These are phyloP conservation scores for Raddia distichophylla DNA, from an alignment of 176 grass and related monocot genomes.

Conservation along the genomic window DNA sequence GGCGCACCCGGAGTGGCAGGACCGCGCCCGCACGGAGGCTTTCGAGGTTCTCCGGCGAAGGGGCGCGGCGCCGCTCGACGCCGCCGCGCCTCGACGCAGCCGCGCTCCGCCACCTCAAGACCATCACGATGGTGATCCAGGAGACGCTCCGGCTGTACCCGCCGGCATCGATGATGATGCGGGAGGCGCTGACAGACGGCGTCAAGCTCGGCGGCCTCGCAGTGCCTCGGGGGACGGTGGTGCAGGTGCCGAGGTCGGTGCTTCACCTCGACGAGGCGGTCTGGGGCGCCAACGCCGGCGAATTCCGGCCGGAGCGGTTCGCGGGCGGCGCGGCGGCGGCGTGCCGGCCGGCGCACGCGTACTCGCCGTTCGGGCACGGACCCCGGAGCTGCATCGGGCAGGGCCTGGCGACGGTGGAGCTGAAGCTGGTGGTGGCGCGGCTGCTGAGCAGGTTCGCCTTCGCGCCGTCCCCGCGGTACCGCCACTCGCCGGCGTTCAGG, in stretches of 20 bases:
- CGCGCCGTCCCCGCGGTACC: constrained; percentile 47
- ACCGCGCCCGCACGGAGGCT: constrained; percentile 45
- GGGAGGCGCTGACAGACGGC: constrained; percentile 49
- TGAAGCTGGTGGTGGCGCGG: constrained; percentile 66
- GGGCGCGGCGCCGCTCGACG: neutral
- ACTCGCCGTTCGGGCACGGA: constrained; percentile 67
- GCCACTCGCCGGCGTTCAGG: constrained; percentile 50
- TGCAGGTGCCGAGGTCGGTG: constrained; percentile 48
- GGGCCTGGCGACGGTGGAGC: constrained; percentile 61
- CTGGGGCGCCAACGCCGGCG: constrained; percentile 57
- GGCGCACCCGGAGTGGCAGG: constrained; percentile 63
- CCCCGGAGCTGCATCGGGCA: constrained; percentile 61
- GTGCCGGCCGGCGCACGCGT: constrained; percentile 59
- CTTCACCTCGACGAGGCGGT: constrained; percentile 55
- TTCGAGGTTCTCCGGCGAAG: constrained; percentile 39
- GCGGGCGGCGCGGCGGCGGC: constrained; percentile 45
- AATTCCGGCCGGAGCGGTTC: constrained; percentile 62
- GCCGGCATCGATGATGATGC: constrained; percentile 54
- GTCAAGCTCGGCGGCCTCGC: constrained; percentile 46
- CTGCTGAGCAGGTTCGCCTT: constrained; percentile 63
- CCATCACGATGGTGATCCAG: constrained; percentile 69
- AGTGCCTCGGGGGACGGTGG: constrained; percentile 46
- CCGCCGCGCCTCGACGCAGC: constrained; percentile 44
- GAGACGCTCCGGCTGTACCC: constrained; percentile 63
- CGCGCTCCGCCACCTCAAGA: constrained; percentile 58